Conservation (phyloP, 2,329 filamentous ascomycete species). For the Pyricularia sp. region DNA sequence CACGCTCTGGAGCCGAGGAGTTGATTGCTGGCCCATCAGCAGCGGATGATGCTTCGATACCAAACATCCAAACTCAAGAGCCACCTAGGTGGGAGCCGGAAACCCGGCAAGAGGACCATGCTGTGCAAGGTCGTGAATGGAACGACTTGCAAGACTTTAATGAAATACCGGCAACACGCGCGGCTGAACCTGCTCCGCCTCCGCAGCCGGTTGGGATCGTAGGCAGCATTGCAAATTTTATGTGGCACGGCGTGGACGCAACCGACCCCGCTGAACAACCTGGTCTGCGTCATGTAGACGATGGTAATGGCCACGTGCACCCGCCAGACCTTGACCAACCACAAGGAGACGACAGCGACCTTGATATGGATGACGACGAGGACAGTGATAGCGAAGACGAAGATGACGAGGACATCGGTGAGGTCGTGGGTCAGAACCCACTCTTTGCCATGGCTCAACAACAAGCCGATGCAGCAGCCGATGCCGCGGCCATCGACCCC, state of each 20-base stretch:
- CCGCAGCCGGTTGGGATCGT: constrained; percentile 26
- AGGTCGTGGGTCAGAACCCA: constrained; percentile 11
- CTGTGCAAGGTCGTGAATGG: neutral
- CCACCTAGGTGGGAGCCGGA: neutral
- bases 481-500: constrained; percentile 60
- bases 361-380: constrained; percentile 18
- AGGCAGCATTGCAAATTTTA: constrained; percentile 44
- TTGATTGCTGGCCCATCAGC: neutral
- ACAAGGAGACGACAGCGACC: neutral
- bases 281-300: neutral
- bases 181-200: constrained; percentile 7
- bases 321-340: neutral
- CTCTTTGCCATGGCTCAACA: constrained; percentile 9
- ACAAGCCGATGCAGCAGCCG: constrained; percentile 50
- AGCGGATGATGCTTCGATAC: neutral
- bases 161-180: neutral
- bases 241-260: constrained; percentile 49
- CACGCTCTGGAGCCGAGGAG: neutral
- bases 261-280: neutral
- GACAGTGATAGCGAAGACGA: constrained; percentile 13
- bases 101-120: neutral
- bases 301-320: neutral
- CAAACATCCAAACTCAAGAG: neutral
- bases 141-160: constrained; percentile 7
- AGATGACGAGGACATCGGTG: constrained; percentile 11